Conservation (phyloP, 257 asterid genomes). For the Cinchona pubescens region DNA sequence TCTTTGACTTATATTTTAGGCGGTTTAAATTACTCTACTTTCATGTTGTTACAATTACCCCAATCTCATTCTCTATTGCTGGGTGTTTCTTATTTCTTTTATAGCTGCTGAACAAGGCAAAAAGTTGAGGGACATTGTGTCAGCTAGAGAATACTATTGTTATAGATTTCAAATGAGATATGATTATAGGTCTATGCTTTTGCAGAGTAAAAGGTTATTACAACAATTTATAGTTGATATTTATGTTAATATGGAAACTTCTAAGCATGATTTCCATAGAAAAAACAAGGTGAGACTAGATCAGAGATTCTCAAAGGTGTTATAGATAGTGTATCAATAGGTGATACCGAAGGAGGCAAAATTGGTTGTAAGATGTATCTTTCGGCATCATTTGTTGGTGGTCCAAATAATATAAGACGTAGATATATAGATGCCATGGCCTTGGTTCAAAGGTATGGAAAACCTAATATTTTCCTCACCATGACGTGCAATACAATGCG, state of each 20-base stretch:
- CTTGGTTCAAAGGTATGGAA: neutral
- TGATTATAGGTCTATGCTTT: neutral
- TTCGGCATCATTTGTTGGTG: neutral
- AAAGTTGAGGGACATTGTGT: too few relatives aligned
- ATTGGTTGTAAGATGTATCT: neutral
- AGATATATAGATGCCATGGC: constrained; percentile 9
- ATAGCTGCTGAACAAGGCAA: too few relatives aligned
- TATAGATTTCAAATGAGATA: neutral
- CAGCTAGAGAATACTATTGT: neutral
- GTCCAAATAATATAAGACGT: neutral
- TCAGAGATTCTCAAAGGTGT: neutral
- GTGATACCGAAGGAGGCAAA: neutral
- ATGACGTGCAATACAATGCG: neutral
- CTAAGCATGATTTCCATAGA: neutral
- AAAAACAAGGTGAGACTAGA: neutral
- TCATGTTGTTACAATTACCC: too few relatives aligned
- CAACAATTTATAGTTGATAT: neutral
- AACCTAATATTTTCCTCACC: neutral
- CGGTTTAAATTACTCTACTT: too few relatives aligned
- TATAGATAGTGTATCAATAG: neutral
- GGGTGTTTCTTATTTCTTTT: rapidly evolving
- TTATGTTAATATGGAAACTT: neutral
- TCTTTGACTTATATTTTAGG: too few relatives aligned
- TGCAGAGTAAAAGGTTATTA: neutral
- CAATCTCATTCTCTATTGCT: too few relatives aligned